Percentiles rank a stretch among this genome's conserved stretches.
These are phyloP conservation scores for Nicotiana tabacum DNA, from an alignment of 257 asterid genomes.

Conservation along the genomic window DNA sequence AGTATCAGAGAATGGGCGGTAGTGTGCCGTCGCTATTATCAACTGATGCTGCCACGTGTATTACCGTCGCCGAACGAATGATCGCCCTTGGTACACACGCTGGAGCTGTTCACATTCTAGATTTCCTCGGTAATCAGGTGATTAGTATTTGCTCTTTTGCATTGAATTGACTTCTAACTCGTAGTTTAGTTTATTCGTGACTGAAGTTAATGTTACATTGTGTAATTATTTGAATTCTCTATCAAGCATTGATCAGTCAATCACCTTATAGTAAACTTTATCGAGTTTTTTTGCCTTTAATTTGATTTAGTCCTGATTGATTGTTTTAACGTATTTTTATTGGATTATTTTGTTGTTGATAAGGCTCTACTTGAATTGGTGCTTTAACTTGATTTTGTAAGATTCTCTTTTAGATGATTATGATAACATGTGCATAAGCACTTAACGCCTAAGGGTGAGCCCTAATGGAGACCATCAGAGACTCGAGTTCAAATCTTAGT, in stretches of 20 bases:
- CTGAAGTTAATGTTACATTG: not conserved
- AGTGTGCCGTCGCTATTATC: constrained; percentile 82
- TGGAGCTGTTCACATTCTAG: constrained; percentile 89
- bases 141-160: not conserved
- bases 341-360: not conserved
- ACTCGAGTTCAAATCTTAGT: not conserved
- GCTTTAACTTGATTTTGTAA: not conserved
- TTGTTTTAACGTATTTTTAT: not conserved
- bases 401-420: too few relatives aligned
- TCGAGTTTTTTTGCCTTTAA: not conserved
- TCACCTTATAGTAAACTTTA: not conserved
- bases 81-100: constrained; percentile 88
- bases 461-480: too few relatives aligned
- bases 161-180: not conserved
- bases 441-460: not conserved
- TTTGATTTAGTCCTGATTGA: not conserved
- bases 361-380: not conserved
- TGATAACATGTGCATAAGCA: not conserved
- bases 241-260: not conserved
- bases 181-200: not conserved
- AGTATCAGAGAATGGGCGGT: constrained; percentile 99
- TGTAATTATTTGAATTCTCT: not conserved
- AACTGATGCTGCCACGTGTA: constrained; percentile 82
- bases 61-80: constrained; percentile 93
- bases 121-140: constrained; percentile 95